Evolutionary conservation across 805 yeast species (phyloP).

Genomic region (Candida sithepensis): DNA sequence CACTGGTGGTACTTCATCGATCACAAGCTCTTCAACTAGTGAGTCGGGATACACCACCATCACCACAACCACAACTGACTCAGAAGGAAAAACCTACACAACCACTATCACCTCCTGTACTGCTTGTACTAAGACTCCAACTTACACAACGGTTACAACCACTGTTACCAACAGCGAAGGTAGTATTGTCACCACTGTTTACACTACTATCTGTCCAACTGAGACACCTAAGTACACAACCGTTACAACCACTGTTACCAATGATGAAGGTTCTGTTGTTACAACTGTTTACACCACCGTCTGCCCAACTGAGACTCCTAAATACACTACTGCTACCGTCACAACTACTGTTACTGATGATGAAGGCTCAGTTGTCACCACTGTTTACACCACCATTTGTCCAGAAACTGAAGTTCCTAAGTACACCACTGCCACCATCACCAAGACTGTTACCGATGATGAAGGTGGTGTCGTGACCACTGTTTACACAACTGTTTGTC

Average conservation of each 20-base stretch:
- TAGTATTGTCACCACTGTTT: not conserved
- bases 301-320: not conserved
- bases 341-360: not conserved
- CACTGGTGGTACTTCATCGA: not conserved
- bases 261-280: not conserved
- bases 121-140: not conserved
- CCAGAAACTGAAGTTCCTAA: not conserved
- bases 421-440: not conserved
- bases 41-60: not conserved
- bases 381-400: not conserved
- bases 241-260: not conserved
- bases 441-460: not conserved
- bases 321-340: not conserved
- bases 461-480: not conserved
- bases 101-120: not conserved
- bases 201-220: not conserved
- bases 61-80: not conserved
- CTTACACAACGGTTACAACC: not conserved
- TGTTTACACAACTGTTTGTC: not conserved
- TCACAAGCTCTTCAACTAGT: not conserved
- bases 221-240: not conserved
- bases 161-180: not conserved
- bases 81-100: not conserved
- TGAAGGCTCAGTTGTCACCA: not conserved
- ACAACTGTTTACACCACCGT: not conserved